These are phyloP conservation scores for Solanum pimpinellifolium DNA, from an alignment of 257 asterid genomes.

Conservation along the genomic window DNA sequence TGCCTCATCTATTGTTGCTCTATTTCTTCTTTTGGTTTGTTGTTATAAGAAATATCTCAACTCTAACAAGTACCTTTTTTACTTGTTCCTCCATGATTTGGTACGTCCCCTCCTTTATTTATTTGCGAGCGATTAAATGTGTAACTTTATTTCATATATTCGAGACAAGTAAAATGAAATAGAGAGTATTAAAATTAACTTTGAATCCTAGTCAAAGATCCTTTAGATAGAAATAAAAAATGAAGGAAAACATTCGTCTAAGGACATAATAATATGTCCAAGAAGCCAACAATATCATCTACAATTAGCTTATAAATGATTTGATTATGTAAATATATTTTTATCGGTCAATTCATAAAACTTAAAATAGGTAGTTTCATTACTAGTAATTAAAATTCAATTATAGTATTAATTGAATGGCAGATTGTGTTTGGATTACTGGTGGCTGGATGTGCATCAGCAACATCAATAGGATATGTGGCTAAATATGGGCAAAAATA, in stretches of 20 bases:
- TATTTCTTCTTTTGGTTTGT: conserved; percentile 11
- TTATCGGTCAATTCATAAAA: neutral
- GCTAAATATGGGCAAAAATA: conserved; percentile 48
- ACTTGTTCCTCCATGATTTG: conserved; percentile 58
- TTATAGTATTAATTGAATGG: neutral
- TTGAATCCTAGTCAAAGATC: neutral
- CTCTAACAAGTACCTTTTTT: conserved; percentile 28
- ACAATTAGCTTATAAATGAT: neutral
- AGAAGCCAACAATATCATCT: neutral
- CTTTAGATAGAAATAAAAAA: too few relatives aligned
- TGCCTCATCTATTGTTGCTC: conserved; percentile 24
- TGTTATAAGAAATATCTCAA: conserved; percentile 8
- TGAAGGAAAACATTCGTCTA: neutral
- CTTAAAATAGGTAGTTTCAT: neutral
- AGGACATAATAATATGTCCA: neutral
- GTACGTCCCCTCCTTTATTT: conserved; percentile 9
- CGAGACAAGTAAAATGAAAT: too few relatives aligned
- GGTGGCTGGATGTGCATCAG: conserved; percentile 56
- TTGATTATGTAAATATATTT: neutral
- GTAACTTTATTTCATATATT: neutral
- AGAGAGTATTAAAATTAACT: too few relatives aligned
- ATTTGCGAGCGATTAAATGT: neutral
- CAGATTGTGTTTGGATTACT: conserved; percentile 2
- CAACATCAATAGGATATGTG: conserved; percentile 45
- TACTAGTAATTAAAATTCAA: neutral